Conservation (phyloP, 805 yeast genomes). For the Nakazawaea molendinolei region DNA sequence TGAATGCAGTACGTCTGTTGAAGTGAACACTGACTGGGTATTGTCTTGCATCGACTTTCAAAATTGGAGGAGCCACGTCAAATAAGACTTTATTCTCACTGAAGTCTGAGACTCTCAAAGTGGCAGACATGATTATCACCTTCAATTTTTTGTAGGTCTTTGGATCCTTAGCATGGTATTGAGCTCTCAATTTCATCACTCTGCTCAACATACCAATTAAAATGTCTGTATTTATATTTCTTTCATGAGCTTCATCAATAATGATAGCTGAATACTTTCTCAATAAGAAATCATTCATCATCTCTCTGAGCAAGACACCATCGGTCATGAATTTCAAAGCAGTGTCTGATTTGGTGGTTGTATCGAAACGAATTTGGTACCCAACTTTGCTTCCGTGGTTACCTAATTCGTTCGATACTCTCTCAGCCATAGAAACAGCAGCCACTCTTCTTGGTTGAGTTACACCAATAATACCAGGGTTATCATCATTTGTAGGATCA, state of each 20-base stretch:
- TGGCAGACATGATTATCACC: slow-evolving; percentile 93
- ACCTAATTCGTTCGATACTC: slow-evolving; percentile 75
- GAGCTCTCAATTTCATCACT: slow-evolving; percentile 64
- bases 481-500: slow-evolving; percentile 38
- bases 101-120: slow-evolving; percentile 88
- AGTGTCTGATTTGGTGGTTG: slow-evolving; percentile 56
- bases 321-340: slow-evolving; percentile 88
- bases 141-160: slow-evolving; percentile 55
- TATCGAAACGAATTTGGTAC: slow-evolving; percentile 78
- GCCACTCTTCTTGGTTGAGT: slow-evolving; percentile 97
- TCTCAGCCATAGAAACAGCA: slow-evolving; percentile 83
- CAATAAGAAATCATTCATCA: slow-evolving; percentile 81
- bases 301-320: slow-evolving; percentile 88
- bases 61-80: slow-evolving; percentile 70
- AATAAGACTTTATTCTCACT: slow-evolving; percentile 75
- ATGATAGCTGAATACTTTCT: slow-evolving; percentile 79
- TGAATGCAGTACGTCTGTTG: slow-evolving; percentile 67
- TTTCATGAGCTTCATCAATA: slow-evolving; percentile 97
- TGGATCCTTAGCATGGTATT: slow-evolving; percentile 43
- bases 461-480: slow-evolving; percentile 92
- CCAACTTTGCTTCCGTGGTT: slow-evolving; percentile 65
- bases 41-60: slow-evolving; percentile 89
- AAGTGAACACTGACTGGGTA: slow-evolving; percentile 91
- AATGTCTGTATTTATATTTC: slow-evolving; percentile 94
- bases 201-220: slow-evolving; percentile 92